Base-by-base conservation (phyloP, 202 grass and related monocot genomes). In the Miscanthus sacchariflorus region DNA sequence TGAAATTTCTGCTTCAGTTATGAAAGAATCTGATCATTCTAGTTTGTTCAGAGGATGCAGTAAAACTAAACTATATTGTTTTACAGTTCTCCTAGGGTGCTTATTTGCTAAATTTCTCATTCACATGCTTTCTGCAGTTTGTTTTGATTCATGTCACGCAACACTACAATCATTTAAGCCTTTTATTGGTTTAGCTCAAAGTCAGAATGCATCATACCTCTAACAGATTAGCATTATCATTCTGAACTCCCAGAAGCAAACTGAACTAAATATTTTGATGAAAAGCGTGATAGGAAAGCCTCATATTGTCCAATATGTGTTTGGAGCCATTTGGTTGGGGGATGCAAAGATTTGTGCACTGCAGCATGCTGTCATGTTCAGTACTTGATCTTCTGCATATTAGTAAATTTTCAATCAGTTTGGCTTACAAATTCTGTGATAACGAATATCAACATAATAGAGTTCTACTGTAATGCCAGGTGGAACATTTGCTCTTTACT, bases 401-500 rank as follows among this genome's bases (percentile, higher is more conserved):
- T 81, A 69, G 36, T 61, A 43, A 25, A 83, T 44, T 77, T 59
- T 38, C 33, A 58, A 63, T 6, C 61, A 54, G 12, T 4, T 5
- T 25, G 72, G 14, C 63, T 56, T 14, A 49, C 59, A 82, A 86
- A 76, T 77, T 43, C 12, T 49, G 17, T 78, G 30, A 44, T 27
- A 21, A 36, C 18, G n/a, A 67, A 72, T 77, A 82, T 65, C 39
- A 80, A 85, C 71, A 81, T 81, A 52, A 56, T 61, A 48, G 17
- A 49, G 45, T 38, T 70, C 52, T 83, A 33, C 82, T 92, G 54
- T 70, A 24, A 69, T 74, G 85, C 23, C 69, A 95, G 93, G 93
- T 77, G 91, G 93, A 89, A 93, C 93, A 59, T 95, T 95, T 89
- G 93, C 93, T 73, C 93, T 95, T 81, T 95, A 95, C 89, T 95